phyloP scores from a whole-genome alignment of 176 grass and related monocot species.

The Phragmites australis region DNA sequence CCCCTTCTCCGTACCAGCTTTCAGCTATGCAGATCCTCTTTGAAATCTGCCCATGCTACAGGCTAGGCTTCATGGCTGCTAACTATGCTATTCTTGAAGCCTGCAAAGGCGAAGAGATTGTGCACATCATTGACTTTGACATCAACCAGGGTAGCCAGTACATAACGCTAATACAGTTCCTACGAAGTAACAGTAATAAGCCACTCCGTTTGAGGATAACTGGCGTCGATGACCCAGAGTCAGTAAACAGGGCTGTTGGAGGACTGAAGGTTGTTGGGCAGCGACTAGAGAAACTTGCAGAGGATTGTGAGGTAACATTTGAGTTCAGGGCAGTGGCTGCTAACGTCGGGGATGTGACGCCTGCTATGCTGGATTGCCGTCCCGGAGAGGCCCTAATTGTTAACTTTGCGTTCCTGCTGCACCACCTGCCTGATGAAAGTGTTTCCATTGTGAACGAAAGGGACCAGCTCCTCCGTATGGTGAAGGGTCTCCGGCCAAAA shows the following conservation, averaged over 20 bases:
- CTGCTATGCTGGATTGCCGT: conserved; percentile 58
- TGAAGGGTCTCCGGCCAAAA: conserved; percentile 71
- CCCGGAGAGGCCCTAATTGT: conserved; percentile 62
- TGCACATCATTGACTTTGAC: conserved; percentile 86
- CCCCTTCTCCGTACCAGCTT: conserved; percentile 64
- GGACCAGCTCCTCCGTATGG: conserved; percentile 76
- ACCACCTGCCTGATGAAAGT: conserved; percentile 85
- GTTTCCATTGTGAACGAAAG: conserved; percentile 73
- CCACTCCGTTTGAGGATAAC: conserved; percentile 61
- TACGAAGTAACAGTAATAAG: conserved; percentile 43
- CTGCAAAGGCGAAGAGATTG: conserved; percentile 60
- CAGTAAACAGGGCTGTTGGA: conserved; percentile 66
- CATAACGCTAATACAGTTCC: conserved; percentile 58
- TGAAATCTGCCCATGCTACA: conserved; percentile 77
- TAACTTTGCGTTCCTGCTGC: conserved; percentile 80
- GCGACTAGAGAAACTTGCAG: conserved; percentile 62
- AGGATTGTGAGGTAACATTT: conserved; percentile 59
- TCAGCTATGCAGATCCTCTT: conserved; percentile 86
- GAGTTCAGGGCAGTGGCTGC: conserved; percentile 64
- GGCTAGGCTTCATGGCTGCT: conserved; percentile 72
- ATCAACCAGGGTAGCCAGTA: conserved; percentile 86
- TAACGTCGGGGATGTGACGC: conserved; percentile 50
- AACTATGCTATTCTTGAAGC: conserved; percentile 78
- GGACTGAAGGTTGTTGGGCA: conserved; percentile 67
- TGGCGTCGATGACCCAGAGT: conserved; percentile 77